Base-by-base conservation (phyloP, 2,329 filamentous ascomycete species). In the Penicillium sp. region DNA sequence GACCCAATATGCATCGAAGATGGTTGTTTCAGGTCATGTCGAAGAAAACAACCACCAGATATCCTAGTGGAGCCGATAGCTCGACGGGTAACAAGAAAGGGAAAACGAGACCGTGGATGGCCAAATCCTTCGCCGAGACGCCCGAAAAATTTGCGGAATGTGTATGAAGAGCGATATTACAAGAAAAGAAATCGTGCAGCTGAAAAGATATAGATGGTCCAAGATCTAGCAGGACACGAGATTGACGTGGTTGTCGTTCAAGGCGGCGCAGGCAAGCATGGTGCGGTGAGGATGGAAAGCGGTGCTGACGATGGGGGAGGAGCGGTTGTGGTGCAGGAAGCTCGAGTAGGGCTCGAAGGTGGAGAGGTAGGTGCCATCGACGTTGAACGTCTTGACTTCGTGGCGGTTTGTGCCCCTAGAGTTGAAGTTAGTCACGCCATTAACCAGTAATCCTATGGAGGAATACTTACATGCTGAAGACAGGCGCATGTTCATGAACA, bases 231-330 rank as follows among this genome's bases (percentile, higher is more conserved):
- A 91, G 28, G 83, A 85, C 66, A 92, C 95, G 25, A 97, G 79
- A 69, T 95, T 96, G 65, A 99, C 86, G 69, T 96, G 89, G 54
- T 92, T 84, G 68, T 96, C 92, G 50, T 91, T 89, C 39, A 90
- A 81, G 4, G 91, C 89, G 1, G 92, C 89, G 64, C 89, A 94
- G 31, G 90, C 92, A 55, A 99, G 81, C 71, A 96, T 86, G 75
- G 95, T 92, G 46, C 88, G 85, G 71, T 99, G 94, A 1, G 94
- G 94, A 73, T 99, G 94, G 78, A 97, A 99, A 0, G 92, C 88
- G 8, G 92, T 96, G 31, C 89, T 83, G 3, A 91, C 86, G 60
- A 99, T 95, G 1, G 94, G 88, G 6, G 86, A 84, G 51, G 87
- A 86, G 46, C 89, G 87, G 67, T 85, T 90, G 43, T 91, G 87